Conservation (phyloP, 2,329 filamentous ascomycete genomes). For the Epichloe coenophiala region DNA sequence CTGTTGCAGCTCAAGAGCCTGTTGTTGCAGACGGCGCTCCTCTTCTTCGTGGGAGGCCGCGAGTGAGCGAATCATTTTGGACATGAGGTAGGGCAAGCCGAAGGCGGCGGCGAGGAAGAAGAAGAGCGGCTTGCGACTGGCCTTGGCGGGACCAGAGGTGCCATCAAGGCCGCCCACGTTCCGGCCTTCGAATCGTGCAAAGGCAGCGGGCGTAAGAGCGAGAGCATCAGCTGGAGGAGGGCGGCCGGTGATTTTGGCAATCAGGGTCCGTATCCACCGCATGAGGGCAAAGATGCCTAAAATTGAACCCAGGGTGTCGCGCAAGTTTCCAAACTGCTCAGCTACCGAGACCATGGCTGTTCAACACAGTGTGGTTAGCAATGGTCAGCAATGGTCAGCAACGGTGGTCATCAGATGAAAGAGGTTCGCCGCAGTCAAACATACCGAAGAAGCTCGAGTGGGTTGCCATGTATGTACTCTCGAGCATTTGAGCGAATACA, state of each 20-base stretch:
- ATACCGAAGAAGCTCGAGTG: constrained; percentile 96
- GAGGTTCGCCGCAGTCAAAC: constrained; percentile 14
- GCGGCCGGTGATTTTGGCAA: constrained; percentile 86
- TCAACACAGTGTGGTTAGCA: not conserved
- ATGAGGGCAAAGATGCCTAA: constrained; percentile 92
- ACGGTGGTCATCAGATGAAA: too few relatives aligned
- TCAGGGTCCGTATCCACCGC: constrained; percentile 82
- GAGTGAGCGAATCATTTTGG: constrained; percentile 80
- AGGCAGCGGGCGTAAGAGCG: constrained; percentile 77
- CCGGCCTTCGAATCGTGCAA: constrained; percentile 76
- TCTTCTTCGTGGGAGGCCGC: constrained; percentile 78
- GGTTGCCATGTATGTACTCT: constrained; percentile 99
- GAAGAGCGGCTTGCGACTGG: constrained; percentile 88
- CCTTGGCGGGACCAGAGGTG: constrained; percentile 50
- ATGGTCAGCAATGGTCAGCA: not conserved
- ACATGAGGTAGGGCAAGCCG: constrained; percentile 91
- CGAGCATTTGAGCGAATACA: constrained; percentile 96
- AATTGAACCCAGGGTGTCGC: constrained; percentile 84
- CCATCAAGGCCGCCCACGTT: constrained; percentile 41
- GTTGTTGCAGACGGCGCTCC: constrained; percentile 41
- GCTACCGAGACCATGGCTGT: constrained; percentile 95
- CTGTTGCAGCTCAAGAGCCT: constrained; percentile 36
- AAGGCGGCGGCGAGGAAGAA: constrained; percentile 94
- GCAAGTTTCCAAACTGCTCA: constrained; percentile 88
- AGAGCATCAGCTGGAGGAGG: constrained; percentile 79